These are phyloP conservation scores for Nadsonia fulvescens DNA, from an alignment of 805 yeast genomes.

Conservation along the genomic window DNA sequence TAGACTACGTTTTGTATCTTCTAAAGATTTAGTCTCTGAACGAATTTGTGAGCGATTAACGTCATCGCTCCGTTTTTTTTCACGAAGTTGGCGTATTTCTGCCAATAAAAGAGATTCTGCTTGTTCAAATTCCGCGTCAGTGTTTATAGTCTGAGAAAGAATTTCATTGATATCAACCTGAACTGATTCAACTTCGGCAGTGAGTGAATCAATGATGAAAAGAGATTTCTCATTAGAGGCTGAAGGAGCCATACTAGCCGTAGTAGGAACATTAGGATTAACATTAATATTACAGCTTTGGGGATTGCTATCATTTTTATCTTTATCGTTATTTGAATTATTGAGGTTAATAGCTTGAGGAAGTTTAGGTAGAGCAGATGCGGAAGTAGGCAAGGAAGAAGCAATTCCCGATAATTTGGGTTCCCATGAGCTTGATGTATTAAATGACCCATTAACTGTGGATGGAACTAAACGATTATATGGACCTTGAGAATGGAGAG, in stretches of 20 bases:
- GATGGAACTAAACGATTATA: too few species aligned
- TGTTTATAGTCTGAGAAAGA: conserved; percentile 11
- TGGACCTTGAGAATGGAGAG: too few species aligned
- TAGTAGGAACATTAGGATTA: too few species aligned
- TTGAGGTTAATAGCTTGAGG: not conserved
- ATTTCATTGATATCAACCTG: conserved; percentile 17
- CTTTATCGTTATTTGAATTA: conserved; percentile 8
- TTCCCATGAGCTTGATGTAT: too few species aligned
- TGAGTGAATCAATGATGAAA: conserved; percentile 19
- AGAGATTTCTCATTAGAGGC: conserved; percentile 6
- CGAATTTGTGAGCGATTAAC: conserved; percentile 17
- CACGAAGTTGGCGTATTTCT: conserved; percentile 16
- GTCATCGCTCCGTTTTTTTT: conserved; percentile 16
- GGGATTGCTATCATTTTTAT: conserved; percentile 1
- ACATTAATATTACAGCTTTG: too few species aligned
- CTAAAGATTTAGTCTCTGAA: conserved; percentile 20
- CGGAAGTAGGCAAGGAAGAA: too few species aligned
- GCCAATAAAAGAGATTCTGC: conserved; percentile 13
- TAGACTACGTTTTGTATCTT: conserved; percentile 19
- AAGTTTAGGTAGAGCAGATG: not conserved
- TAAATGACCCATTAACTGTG: too few species aligned
- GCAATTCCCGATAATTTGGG: too few species aligned
- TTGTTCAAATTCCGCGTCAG: conserved; percentile 14
- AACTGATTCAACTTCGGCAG: conserved; percentile 19
- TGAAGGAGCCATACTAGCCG: too few species aligned